These are phyloP conservation scores for Metrosideros polymorpha DNA, from an alignment of 441 rosid species.

Conservation along the genomic window DNA sequence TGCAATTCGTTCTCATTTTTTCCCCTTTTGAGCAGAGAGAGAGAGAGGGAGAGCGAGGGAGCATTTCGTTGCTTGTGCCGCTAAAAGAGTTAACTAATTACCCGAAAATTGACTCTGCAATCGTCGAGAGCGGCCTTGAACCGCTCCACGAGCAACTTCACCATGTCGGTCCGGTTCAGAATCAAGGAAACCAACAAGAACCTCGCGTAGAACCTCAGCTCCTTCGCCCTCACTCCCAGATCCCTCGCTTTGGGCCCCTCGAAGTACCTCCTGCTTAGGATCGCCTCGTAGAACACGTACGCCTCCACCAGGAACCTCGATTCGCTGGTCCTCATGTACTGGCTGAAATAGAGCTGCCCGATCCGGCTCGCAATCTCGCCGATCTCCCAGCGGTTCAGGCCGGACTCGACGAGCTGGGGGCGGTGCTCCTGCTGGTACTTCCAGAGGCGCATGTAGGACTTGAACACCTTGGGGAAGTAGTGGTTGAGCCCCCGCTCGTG, in stretches of 20 bases:
- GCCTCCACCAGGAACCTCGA: constrained; percentile 75
- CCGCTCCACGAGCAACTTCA: constrained; percentile 42
- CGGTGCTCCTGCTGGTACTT: constrained; percentile 85
- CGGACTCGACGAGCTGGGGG: constrained; percentile 52
- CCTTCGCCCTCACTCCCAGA: constrained; percentile 69
- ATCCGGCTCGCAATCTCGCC: constrained; percentile 99
- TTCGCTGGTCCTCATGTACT: constrained; percentile 91
- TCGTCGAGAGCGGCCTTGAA: constrained; percentile 59
- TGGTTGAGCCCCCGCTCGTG: constrained; percentile 48
- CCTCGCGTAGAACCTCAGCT: constrained; percentile 77
- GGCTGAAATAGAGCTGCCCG: constrained; percentile 91
- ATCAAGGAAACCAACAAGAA: constrained; percentile 73
- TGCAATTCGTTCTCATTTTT: neutral
- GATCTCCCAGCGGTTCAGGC: constrained; percentile 88
- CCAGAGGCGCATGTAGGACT: constrained; percentile 92
- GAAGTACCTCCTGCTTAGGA: constrained; percentile 63
- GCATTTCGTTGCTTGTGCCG: neutral
- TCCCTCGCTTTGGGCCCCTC: constrained; percentile 50
- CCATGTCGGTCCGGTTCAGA: constrained; percentile 55
- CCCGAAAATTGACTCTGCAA: constrained; percentile 61
- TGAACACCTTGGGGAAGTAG: constrained; percentile 74
- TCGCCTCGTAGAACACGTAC: constrained; percentile 86
- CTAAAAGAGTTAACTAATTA: constrained; percentile 5
- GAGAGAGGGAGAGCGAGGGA: too few species aligned
- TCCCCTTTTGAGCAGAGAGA: neutral